Base-by-base conservation (phyloP, 1,284 basidiomycete genomes). In the Irpex sp. region DNA sequence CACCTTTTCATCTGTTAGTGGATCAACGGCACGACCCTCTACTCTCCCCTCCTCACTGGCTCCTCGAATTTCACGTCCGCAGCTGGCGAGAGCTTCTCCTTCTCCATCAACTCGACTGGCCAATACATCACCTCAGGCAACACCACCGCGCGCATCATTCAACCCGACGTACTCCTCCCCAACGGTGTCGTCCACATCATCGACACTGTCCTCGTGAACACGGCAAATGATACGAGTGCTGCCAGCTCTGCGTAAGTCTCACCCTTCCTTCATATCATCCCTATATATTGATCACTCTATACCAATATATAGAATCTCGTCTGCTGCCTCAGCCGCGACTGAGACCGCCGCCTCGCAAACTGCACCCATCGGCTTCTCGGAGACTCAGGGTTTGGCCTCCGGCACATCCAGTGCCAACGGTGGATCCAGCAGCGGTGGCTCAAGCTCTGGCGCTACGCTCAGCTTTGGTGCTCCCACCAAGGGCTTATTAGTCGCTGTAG, bases 181-280 rank as follows among this genome's bases (percentile, higher is more conserved):
- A 93, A 93, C 68, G 92, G 92, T 63, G 91, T 93, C 26, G 71
- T 92, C 5, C 89, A 93, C 72, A 74, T 90, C 58, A 85, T 93
- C 66, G 83, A 92, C 72, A 68, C 73, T 2, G 86, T 92, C 9
- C 78, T 93, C 56, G 64, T 86, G 57, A 84, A 89, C 74, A 79
- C 81, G 3, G 72, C 77, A 13, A 72, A 71, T 13, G 77, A 92
- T 73, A 60, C 80, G 2, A 67, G 69, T 3, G 85, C 82, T 1
- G 89, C 89, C 0, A 79, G 74, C 47, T 82, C 83, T 63, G 89
- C 89, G 80, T 89, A 74, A 62, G 74, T 74, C 15, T 49, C 15
- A 19, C 51, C 62, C 38, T n/a, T 60, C n/a, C 13, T 34, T 52
- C 37, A n/a, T 26, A 26, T 17, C 48, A 17, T 47, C 52, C 48